Base-by-base conservation (phyloP, 2,329 filamentous ascomycete species). In the Monosporascus cannonballus region DNA sequence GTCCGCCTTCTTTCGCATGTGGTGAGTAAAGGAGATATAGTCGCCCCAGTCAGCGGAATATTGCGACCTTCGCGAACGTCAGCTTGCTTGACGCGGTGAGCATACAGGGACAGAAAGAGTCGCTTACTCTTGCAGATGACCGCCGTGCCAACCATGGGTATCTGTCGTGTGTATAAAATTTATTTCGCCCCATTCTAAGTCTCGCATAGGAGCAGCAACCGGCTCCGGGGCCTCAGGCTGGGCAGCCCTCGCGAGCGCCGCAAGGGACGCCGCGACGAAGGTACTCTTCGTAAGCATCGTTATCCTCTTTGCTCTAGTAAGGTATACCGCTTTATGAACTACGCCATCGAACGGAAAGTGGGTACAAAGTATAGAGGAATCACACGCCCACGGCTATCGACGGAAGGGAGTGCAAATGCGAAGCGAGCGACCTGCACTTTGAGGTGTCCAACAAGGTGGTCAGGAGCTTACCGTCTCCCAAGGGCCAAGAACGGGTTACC, bases 81-180 rank as follows among this genome's bases (percentile, higher is more conserved):
- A 14, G 7, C 20, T 7, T 27, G 25, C 11, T 14, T 15, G 9
- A 18, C n/a, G 14, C 6, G 14, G 41, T 44, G n/a, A 44, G 41
- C 14, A 8, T 8, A 44, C 27, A 11, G 8, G 4, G 27, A 30
- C 6, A 30, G 27, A 20, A 17, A 47, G 34, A n/a, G 30, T n/a
- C 27, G 64, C 79, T 65, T 75, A 90, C 86, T 99, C 94, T 74
- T 92, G 86, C 5, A 97, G 73, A 76, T 99, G 94, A 1, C 94
- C 94, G 9, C 84, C 90, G 66, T 95, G 86, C 94, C 94, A 99
- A 63, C 94, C 93, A 72, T 97, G 94, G 4, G 89, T 94, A 68
- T 97, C 89, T 41, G 94, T 97, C 0, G 94, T 97, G 66, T 96
- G 92, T n/a, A 99, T 73, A 69, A 96, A 95, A 76, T 97, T 97